Evolutionary conservation across 345 rosid species (phyloP).

Genomic region (Excoecaria agallocha): DNA sequence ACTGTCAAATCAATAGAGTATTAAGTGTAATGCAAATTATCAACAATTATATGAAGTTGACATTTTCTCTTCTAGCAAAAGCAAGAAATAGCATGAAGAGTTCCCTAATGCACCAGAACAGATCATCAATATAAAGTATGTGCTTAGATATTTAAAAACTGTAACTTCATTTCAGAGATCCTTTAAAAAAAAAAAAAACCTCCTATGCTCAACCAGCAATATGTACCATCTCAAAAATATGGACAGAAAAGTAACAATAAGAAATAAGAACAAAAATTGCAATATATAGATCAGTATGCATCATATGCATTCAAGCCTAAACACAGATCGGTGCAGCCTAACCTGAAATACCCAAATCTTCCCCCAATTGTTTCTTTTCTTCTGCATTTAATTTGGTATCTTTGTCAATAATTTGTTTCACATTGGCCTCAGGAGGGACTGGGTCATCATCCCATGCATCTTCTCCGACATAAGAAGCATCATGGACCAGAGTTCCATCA

Average conservation of each 20-base stretch:
- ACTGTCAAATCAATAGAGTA: too few relatives aligned
- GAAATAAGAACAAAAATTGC: slow-evolving; percentile 10
- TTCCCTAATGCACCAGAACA: too few relatives aligned
- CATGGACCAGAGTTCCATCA: slow-evolving; percentile 75
- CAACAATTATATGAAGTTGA: too few relatives aligned
- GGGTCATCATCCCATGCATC: slow-evolving; percentile 84
- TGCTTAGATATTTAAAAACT: too few relatives aligned
- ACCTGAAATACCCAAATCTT: slow-evolving; percentile 72
- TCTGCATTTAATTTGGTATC: slow-evolving; percentile 51
- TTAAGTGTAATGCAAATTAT: too few relatives aligned
- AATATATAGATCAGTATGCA: background rate
- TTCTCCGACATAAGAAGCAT: slow-evolving; percentile 85
- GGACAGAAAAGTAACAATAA: background rate
- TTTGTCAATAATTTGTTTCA: slow-evolving; percentile 55
- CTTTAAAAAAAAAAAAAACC: too few relatives aligned
- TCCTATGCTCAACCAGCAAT: background rate
- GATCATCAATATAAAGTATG: too few relatives aligned
- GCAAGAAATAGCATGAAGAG: too few relatives aligned
- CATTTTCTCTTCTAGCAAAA: too few relatives aligned
- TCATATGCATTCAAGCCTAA: slow-evolving; percentile 10
- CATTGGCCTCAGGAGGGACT: slow-evolving; percentile 46
- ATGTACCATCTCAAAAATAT: background rate
- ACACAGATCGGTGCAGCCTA: slow-evolving; percentile 21
- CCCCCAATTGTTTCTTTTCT: slow-evolving; percentile 61
- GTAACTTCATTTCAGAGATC: too few relatives aligned